Evolutionary conservation across 352 stramenopile species (phyloP).

Genomic region (Pilasporangium apinafurcum): DNA sequence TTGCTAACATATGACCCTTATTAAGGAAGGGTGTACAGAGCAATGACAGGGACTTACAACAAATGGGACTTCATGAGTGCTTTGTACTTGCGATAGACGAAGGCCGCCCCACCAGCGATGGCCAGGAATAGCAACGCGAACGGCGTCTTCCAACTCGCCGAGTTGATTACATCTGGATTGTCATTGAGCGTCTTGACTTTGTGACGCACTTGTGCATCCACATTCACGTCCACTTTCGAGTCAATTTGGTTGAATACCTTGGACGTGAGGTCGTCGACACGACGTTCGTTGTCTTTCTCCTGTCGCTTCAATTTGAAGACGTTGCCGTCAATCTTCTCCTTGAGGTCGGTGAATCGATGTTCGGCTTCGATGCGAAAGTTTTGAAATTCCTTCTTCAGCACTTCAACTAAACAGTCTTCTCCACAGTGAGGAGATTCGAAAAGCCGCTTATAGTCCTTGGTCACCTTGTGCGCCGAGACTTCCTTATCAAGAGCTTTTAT

Average conservation of each 20-base stretch:
- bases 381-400: conserved; percentile 70
- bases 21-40: too few species aligned
- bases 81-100: conserved; percentile 83
- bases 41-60: too few species aligned
- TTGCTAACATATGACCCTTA: too few species aligned
- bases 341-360: conserved; percentile 76
- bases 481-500: conserved; percentile 51
- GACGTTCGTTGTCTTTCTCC: conserved; percentile 70
- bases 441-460: conserved; percentile 82
- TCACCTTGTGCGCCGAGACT: conserved; percentile 71
- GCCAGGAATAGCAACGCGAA: conserved; percentile 67
- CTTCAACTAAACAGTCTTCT: conserved; percentile 65
- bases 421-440: conserved; percentile 74
- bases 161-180: conserved; percentile 43
- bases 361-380: conserved; percentile 81
- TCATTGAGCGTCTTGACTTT: conserved; percentile 81
- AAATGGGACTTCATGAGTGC: conserved; percentile 84
- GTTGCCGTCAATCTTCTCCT: conserved; percentile 83
- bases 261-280: conserved; percentile 63
- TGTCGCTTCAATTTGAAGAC: conserved; percentile 70
- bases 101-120: conserved; percentile 34
- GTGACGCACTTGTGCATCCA: conserved; percentile 55
- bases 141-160: conserved; percentile 69
- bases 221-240: conserved; percentile 39
- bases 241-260: conserved; percentile 62